phyloP scores from a whole-genome alignment of 805 yeast species.

The Wickerhamomyces rabaulensis region DNA sequence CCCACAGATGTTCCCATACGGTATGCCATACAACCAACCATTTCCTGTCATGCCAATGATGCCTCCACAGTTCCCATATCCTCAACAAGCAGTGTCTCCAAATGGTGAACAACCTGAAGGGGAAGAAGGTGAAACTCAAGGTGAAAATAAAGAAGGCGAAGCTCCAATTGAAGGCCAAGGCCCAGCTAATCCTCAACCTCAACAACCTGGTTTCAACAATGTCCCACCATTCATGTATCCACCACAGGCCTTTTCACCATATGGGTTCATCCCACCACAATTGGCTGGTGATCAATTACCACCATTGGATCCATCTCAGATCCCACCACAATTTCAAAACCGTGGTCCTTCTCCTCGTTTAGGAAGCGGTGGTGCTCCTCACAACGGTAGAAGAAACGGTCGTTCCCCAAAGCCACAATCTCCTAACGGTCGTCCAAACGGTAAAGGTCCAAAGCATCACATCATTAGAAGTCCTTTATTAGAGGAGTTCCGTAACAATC shows the following conservation, averaged over 20 bases:
- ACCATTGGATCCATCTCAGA: constrained; percentile 6
- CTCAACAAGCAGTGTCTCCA: constrained; percentile 8
- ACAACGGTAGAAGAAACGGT: constrained; percentile 8
- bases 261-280: constrained; percentile 22
- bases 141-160: neutral
- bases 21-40: constrained; percentile 29
- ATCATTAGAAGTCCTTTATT: constrained; percentile 72
- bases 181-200: constrained; percentile 16
- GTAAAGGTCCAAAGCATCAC: constrained; percentile 31
- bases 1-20: constrained; percentile 30
- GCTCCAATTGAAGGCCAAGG: neutral
- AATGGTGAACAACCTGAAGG: neutral
- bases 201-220: constrained; percentile 12
- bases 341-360: constrained; percentile 5
- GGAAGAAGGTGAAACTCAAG: neutral
- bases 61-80: constrained; percentile 16
- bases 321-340: constrained; percentile 4
- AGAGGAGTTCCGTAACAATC: constrained; percentile 75
- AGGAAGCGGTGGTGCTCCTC: constrained; percentile 1
- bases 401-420: constrained; percentile 22
- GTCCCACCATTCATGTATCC: constrained; percentile 21
- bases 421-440: constrained; percentile 18
- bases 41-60: constrained; percentile 31
- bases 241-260: constrained; percentile 24
- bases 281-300: constrained; percentile 2